These are phyloP conservation scores for Solanum medicagineum DNA, from an alignment of 257 asterid species.

Conservation along the genomic window DNA sequence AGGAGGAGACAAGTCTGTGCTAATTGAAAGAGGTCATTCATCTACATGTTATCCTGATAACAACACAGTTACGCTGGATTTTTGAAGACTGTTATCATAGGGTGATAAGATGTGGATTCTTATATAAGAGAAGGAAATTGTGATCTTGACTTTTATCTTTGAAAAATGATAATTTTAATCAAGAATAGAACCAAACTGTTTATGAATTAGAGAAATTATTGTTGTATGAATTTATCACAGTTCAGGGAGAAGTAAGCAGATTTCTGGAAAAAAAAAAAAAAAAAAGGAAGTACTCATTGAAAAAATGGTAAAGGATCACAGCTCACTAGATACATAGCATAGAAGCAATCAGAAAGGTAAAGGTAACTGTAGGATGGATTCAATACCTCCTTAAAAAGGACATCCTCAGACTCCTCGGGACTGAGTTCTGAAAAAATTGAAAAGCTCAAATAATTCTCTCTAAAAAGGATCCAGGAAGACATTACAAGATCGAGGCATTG, in stretches of 20 bases:
- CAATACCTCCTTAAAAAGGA: conserved; percentile 88
- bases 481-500: background rate
- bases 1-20: background rate
- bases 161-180: background rate
- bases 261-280: background rate
- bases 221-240: background rate
- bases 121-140: background rate
- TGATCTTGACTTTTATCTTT: background rate
- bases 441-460: background rate
- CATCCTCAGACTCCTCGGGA: conserved; percentile 96
- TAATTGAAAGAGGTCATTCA: background rate
- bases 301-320: background rate
- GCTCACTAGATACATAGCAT: background rate
- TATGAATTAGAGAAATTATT: too few relatives aligned
- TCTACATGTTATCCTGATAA: background rate
- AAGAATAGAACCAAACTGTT: background rate
- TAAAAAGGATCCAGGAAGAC: background rate
- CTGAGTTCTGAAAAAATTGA: conserved; percentile 51
- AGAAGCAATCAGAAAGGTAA: background rate
- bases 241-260: background rate
- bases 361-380: background rate
- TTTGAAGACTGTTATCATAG: background rate
- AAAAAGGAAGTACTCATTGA: background rate
- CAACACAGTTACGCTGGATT: background rate
- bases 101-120: background rate